Conservation (phyloP, 495 filamentous ascomycete genomes). For the Parachaetomium inaequale region DNA sequence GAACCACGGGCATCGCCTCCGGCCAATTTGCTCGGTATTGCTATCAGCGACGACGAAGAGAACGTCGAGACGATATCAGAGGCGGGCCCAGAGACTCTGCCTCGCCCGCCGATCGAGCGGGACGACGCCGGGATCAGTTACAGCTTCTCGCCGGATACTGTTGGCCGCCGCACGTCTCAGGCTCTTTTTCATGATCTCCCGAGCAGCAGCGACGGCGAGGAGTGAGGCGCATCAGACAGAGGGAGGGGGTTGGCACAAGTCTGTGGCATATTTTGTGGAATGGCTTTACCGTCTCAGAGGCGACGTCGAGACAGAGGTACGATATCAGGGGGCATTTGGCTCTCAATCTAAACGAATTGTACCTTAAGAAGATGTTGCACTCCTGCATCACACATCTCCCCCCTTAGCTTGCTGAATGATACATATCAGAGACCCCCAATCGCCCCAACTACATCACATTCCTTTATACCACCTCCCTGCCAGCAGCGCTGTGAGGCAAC, state of each 20-base stretch:
- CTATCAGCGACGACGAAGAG: neutral
- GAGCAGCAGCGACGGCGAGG: neutral
- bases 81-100: neutral
- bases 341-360: neutral
- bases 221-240: neutral
- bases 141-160: neutral
- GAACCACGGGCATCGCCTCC: neutral
- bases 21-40: neutral
- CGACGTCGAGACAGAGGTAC: neutral
- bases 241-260: neutral
- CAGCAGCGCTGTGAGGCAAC: too few relatives aligned
- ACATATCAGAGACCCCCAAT: too few relatives aligned
- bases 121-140: neutral
- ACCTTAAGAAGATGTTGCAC: neutral
- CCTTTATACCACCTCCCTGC: too few relatives aligned
- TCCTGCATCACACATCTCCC: neutral
- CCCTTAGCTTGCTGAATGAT: neutral
- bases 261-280: neutral
- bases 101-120: neutral
- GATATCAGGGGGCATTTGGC: too few relatives aligned
- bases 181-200: neutral
- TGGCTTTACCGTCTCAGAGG: neutral
- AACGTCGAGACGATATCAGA: neutral
- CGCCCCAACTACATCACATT: too few relatives aligned
- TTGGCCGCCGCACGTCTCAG: neutral